Percentiles rank a stretch among this genome's conserved stretches.
Conservation (phyloP, 2,329 filamentous ascomycete genomes). For the Monilinia polystroma region DNA sequence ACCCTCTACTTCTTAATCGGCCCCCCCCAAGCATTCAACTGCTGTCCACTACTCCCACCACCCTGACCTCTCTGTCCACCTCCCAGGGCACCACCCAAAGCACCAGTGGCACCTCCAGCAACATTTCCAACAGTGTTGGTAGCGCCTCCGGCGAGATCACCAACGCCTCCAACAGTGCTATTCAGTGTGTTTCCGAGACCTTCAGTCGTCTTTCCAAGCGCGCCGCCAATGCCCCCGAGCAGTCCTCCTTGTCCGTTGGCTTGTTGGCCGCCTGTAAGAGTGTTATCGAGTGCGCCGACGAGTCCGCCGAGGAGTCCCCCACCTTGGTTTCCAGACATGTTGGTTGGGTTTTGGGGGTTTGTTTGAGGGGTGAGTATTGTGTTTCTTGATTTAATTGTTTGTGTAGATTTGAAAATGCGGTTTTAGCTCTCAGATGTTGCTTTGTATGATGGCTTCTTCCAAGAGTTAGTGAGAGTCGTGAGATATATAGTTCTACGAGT, state of each 20-base stretch:
- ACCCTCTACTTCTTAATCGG: slow-evolving; percentile 12
- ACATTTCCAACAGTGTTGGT: slow-evolving; percentile 25
- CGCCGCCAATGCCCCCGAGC: slow-evolving; percentile 39
- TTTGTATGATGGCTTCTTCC: too few relatives aligned
- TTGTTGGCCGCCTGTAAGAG: slow-evolving; percentile 44
- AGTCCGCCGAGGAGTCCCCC: slow-evolving; percentile 25
- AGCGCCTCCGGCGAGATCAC: slow-evolving; percentile 39
- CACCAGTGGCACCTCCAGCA: slow-evolving; percentile 12
- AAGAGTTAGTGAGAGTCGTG: neutral
- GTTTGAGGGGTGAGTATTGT: neutral
- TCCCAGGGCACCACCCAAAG: slow-evolving; percentile 12
- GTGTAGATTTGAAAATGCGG: neutral
- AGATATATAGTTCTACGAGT: slow-evolving; percentile 8
- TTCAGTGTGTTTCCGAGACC: slow-evolving; percentile 41
- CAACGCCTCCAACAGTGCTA: slow-evolving; percentile 38
- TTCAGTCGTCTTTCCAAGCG: slow-evolving; percentile 42
- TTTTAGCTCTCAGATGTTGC: neutral
- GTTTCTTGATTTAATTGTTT: neutral
- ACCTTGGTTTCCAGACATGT: slow-evolving; percentile 20
- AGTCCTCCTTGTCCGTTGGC: slow-evolving; percentile 43
- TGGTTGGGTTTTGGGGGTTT: neutral
- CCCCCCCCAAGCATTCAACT: slow-evolving; percentile 29
- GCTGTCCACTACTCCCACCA: slow-evolving; percentile 20
- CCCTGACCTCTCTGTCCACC: slow-evolving; percentile 21
- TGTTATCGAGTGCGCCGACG: slow-evolving; percentile 42